Conservation (phyloP, 2,329 filamentous ascomycete genomes). For the Nemania sp. region DNA sequence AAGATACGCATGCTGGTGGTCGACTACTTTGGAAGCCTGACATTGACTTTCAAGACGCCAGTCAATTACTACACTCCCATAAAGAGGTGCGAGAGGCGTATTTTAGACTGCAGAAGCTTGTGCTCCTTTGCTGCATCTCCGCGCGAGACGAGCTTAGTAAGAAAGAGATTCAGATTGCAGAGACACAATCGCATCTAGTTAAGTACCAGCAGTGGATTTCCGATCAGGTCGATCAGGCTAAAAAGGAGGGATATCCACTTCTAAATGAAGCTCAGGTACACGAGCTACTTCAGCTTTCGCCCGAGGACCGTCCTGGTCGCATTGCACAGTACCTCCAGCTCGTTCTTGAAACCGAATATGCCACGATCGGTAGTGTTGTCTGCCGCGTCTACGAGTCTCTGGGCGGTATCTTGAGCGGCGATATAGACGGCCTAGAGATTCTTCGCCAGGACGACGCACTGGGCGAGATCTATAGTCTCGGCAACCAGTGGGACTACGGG, state of each 20-base stretch:
- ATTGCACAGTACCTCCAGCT: conserved; percentile 19
- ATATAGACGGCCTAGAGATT: conserved; percentile 18
- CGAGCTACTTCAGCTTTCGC: conserved; percentile 18
- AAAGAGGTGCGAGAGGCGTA: conserved; percentile 12
- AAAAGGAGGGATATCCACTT: conserved; percentile 22
- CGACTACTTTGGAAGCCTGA: conserved; percentile 33
- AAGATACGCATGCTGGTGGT: conserved; percentile 28
- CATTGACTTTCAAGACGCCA: conserved; percentile 31
- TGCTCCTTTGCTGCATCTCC: conserved; percentile 26
- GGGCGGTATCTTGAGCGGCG: background rate
- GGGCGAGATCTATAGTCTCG: conserved; percentile 33
- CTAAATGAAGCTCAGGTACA: conserved; percentile 4
- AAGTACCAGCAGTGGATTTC: conserved; percentile 20
- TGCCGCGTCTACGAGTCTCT: conserved; percentile 14
- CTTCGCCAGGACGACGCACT: conserved; percentile 22
- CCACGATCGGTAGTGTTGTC: conserved; percentile 17
- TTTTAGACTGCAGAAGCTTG: conserved; percentile 15
- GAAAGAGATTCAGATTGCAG: background rate
- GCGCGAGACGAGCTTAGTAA: conserved; percentile 15
- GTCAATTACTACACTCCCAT: conserved; percentile 8
- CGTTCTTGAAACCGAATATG: conserved; percentile 27
- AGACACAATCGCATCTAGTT: conserved; percentile 11
- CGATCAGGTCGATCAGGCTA: conserved; percentile 7
- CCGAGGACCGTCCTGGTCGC: background rate
- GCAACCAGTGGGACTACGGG: conserved; percentile 33